phyloP scores from a whole-genome alignment of 768 basidiomycete species.

The Fibroporia radiculosa region DNA sequence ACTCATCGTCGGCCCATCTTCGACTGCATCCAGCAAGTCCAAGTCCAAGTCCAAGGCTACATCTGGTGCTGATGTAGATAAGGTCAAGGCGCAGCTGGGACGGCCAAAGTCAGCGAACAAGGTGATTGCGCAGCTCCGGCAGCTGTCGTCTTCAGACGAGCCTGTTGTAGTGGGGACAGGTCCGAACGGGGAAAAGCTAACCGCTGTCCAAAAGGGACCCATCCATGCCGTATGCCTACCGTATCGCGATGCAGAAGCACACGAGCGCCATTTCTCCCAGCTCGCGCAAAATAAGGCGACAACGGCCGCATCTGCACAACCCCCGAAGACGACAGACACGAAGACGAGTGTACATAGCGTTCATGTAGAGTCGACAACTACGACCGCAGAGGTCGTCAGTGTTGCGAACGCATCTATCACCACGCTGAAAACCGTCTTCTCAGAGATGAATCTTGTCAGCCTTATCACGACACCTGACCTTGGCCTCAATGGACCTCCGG shows the following conservation, averaged over 20 bases:
- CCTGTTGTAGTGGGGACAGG: constrained; percentile 16
- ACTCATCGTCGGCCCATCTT: constrained; percentile 56
- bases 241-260: constrained; percentile 52
- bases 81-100: constrained; percentile 61
- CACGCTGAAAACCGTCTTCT: constrained; percentile 41
- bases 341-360: background rate
- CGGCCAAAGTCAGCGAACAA: constrained; percentile 61
- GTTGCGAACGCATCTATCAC: constrained; percentile 44
- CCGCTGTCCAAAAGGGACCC: constrained; percentile 40
- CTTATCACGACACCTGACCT: constrained; percentile 54
- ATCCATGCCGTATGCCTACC: constrained; percentile 76
- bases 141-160: constrained; percentile 43
- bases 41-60: constrained; percentile 31
- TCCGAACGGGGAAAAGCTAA: constrained; percentile 10
- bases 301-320: constrained; percentile 5
- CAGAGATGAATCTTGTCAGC: constrained; percentile 54
- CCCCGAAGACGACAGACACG: background rate
- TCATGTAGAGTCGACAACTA: constrained; percentile 1
- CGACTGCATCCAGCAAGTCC: constrained; percentile 23
- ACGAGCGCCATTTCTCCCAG: constrained; percentile 50
- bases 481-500: constrained; percentile 70
- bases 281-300: constrained; percentile 23
- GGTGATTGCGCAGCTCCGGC: constrained; percentile 63
- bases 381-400: constrained; percentile 22
- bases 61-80: constrained; percentile 36